Evolutionary conservation across 306 rosid genomes (phyloP).

Genomic region (Delonix regia): DNA sequence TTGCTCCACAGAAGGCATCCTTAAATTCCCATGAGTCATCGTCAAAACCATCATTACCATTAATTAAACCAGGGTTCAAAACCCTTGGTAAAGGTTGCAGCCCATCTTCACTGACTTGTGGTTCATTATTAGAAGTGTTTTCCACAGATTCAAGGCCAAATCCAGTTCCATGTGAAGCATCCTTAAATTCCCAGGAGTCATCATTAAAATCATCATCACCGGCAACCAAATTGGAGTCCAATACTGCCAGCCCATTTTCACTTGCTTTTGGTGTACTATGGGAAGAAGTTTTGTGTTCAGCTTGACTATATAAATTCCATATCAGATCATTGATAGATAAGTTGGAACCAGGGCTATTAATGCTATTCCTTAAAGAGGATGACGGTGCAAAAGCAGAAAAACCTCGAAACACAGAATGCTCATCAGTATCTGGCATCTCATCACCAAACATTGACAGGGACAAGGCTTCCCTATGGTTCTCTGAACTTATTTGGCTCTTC

Average conservation of each 20-base stretch:
- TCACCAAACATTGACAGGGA: constrained; percentile 83
- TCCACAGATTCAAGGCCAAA: constrained; percentile 52
- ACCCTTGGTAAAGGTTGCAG: constrained; percentile 38
- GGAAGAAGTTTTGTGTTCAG: constrained; percentile 55
- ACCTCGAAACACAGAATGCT: constrained; percentile 48
- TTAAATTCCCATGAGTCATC: constrained; percentile 84
- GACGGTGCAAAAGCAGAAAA: constrained; percentile 41
- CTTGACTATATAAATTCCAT: constrained; percentile 79
- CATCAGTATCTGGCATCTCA: constrained; percentile 54
- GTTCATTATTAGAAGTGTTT: constrained; percentile 39
- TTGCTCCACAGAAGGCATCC: constrained; percentile 53
- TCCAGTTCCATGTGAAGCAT: constrained; percentile 50
- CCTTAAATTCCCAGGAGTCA: constrained; percentile 79
- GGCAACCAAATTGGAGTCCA: constrained; percentile 47
- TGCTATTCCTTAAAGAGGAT: constrained; percentile 40
- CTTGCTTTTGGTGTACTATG: constrained; percentile 47
- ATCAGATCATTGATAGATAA: constrained; percentile 69
- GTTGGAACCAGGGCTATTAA: constrained; percentile 48
- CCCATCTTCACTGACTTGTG: constrained; percentile 52
- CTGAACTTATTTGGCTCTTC: constrained; percentile 47
- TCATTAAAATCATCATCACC: constrained; percentile 60
- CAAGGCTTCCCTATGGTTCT: constrained; percentile 63
- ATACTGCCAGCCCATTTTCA: constrained; percentile 45
- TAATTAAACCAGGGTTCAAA: constrained; percentile 47
- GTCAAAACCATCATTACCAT: constrained; percentile 57